phyloP scores from a whole-genome alignment of 2,329 filamentous ascomycete species.

The Epichloe uncinata region DNA sequence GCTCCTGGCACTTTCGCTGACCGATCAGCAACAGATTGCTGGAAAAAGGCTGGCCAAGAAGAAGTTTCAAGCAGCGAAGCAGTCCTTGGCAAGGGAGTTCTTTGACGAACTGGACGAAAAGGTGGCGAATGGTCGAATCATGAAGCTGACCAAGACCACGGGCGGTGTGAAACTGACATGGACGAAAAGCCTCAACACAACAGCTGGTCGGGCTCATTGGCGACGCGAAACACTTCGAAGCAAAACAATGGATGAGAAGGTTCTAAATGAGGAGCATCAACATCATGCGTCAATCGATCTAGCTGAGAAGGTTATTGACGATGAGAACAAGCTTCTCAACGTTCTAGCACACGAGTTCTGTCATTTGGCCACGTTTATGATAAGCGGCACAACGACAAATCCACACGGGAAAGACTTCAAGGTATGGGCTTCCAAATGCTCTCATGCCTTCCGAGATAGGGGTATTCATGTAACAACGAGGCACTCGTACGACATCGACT shows the following conservation, averaged over 20 bases:
- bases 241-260: conserved; percentile 13
- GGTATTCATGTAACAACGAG: conserved; percentile 76
- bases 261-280: conserved; percentile 21
- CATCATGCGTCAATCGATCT: conserved; percentile 75
- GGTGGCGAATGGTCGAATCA: conserved; percentile 49
- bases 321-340: conserved; percentile 66
- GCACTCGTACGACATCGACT: conserved; percentile 80
- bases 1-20: not conserved
- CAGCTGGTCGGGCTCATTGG: conserved; percentile 65
- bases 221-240: conserved; percentile 41
- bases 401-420: conserved; percentile 83
- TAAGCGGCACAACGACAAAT: conserved; percentile 58
- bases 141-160: conserved; percentile 42
- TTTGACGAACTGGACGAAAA: conserved; percentile 53
- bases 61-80: conserved; percentile 48
- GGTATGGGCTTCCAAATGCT: conserved; percentile 49
- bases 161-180: conserved; percentile 61
- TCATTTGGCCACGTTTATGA: conserved; percentile 84
- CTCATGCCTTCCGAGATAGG: conserved; percentile 40
- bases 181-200: conserved; percentile 68
- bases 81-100: conserved; percentile 49
- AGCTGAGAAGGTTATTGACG: conserved; percentile 74
- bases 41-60: conserved; percentile 28
- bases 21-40: not conserved
- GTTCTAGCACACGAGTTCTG: conserved; percentile 96